phyloP scores from a whole-genome alignment of 768 basidiomycete species.

The Mrakia frigida region DNA sequence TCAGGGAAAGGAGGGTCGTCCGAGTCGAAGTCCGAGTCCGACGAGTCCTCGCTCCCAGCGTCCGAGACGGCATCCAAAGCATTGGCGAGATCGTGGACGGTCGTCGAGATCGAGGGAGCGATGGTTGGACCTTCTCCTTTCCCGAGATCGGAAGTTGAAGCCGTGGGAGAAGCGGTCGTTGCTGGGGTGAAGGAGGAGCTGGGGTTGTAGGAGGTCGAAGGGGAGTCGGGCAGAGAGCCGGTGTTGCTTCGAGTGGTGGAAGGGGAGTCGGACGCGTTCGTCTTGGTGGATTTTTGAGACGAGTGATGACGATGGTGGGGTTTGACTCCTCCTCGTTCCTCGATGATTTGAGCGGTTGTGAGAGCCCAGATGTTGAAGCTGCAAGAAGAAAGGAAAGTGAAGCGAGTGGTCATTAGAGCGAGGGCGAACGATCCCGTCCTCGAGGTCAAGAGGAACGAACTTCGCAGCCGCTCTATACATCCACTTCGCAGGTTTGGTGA shows the following conservation, averaged over 20 bases:
- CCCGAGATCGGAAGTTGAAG: neutral
- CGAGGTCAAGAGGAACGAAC: neutral
- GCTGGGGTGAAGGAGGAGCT: neutral
- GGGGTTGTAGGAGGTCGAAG: constrained; percentile 30
- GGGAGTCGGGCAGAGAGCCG: constrained; percentile 30
- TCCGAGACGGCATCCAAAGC: neutral
- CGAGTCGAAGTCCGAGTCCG: constrained; percentile 14
- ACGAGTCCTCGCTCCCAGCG: neutral
- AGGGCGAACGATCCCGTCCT: neutral
- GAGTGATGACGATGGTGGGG: constrained; percentile 12
- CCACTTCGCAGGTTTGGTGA: constrained; percentile 18
- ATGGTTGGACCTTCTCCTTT: neutral
- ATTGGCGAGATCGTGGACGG: constrained; percentile 21
- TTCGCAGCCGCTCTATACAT: constrained; percentile 27
- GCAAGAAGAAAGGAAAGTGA: neutral
- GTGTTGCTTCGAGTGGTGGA: neutral
- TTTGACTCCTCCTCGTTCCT: constrained; percentile 3
- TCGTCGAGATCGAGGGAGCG: constrained; percentile 16
- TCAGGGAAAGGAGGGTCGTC: neutral
- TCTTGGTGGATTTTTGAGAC: neutral
- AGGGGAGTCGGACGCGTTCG: neutral
- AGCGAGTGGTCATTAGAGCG: neutral
- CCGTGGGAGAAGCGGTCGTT: neutral
- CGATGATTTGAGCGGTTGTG: constrained; percentile 6
- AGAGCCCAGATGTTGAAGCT: constrained; percentile 30